Evolutionary conservation across 192 early-diverging fungal genomes (phyloP), one percentile per base, ranked within the genome.

Genomic region (Coemansia sp.): DNA sequence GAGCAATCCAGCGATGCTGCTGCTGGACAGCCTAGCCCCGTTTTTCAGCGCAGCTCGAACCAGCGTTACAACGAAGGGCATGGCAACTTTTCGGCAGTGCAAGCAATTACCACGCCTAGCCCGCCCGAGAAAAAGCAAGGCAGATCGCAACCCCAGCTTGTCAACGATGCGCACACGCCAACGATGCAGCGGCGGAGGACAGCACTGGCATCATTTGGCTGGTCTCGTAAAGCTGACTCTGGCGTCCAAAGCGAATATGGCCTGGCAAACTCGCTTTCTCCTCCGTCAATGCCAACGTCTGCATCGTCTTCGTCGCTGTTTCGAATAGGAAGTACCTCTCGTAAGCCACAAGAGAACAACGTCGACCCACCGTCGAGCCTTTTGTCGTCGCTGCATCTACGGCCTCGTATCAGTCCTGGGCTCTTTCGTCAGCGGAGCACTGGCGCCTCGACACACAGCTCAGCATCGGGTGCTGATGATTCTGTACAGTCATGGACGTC

Each of bases 401-500:
- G 60, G 4, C 52, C 72, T 29, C 69, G 67, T 17, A 61, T 67
- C 19, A 62, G 66, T 42, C 58, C 77, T 11, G 66, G 62, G 19
- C 59, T 67, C 45, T 65, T 74, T 42, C 34, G 62, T 17, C 68
- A 80, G 59, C 19, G 65, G 13, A 71, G 62, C 42, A 25, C 71
- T 3, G 64, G 52, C 5, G 34, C 62, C 0, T 81, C 79, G 14
- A 69, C 79, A 17, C 73, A 74, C 56, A 81, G 79, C 70, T 75
- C 79, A 33, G 66, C 63, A 7, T 81, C 79, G 5, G 63, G 68
- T 15, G 62, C 54, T 4, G 71, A 73, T 10, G 78, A 72, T 9
- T 75, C 73, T 9, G 41, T 64, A 23, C 73, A 45, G 29, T 73
- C 79, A 19, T 81, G 79, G 79, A 63, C 67, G 8, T 73, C 74